These are phyloP conservation scores for Backusella mclennaniae DNA, from an alignment of 192 early-diverging fungal species.

Conservation along the genomic window DNA sequence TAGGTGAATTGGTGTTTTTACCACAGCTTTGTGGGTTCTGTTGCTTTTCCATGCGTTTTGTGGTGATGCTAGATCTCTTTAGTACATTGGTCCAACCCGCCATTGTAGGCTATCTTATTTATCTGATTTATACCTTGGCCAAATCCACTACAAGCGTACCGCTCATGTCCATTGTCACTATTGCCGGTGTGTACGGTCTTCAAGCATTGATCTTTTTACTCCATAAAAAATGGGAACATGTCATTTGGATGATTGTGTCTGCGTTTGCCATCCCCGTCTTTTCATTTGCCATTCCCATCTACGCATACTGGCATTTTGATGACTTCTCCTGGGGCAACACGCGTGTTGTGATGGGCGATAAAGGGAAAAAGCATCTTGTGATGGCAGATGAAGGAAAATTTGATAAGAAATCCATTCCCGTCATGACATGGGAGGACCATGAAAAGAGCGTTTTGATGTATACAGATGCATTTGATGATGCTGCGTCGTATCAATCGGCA, in stretches of 20 bases:
- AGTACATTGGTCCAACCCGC: conserved; percentile 92
- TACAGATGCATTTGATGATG: conserved; percentile 38
- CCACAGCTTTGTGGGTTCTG: conserved; percentile 95
- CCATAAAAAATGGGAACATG: conserved; percentile 70
- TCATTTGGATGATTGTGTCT: conserved; percentile 84
- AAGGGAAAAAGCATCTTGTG: conserved; percentile 39
- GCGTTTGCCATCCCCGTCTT: conserved; percentile 73
- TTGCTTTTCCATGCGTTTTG: conserved; percentile 96
- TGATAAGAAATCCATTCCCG: conserved; percentile 62
- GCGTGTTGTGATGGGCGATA: conserved; percentile 49
- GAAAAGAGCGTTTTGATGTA: conserved; percentile 21
- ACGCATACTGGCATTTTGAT: conserved; percentile 97
- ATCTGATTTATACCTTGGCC: conserved; percentile 67
- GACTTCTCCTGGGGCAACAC: conserved; percentile 94
- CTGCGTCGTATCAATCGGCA: conserved; percentile 43
- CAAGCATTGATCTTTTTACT: conserved; percentile 83
- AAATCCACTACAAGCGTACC: conserved; percentile 61
- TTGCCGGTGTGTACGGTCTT: conserved; percentile 85
- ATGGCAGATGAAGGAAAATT: conserved; percentile 63
- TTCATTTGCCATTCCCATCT: conserved; percentile 57
- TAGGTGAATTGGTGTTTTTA: conserved; percentile 89
- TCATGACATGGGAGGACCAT: conserved; percentile 1
- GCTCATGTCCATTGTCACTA: conserved; percentile 77
- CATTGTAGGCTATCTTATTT: conserved; percentile 81
- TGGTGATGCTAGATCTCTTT: conserved; percentile 94